These are phyloP conservation scores for Sarcomyxa edulis DNA, from an alignment of 768 basidiomycete genomes.

Conservation along the genomic window DNA sequence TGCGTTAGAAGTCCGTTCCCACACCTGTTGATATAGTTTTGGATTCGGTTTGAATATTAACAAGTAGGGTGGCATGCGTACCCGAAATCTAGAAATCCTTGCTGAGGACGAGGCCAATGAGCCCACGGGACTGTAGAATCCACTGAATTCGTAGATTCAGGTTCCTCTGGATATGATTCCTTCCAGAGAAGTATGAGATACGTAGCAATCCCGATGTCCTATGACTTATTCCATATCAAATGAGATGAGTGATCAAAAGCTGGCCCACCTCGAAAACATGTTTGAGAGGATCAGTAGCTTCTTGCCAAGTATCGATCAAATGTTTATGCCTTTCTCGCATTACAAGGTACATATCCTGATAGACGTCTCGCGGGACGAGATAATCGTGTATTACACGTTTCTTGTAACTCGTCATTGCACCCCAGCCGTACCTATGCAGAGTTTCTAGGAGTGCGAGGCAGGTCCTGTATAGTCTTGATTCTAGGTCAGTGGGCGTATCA, in stretches of 20 bases:
- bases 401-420: slow-evolving; percentile 72
- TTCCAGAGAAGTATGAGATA: slow-evolving; percentile 93
- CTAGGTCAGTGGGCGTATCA: slow-evolving; percentile 39
- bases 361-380: slow-evolving; percentile 66
- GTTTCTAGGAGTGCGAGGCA: slow-evolving; percentile 77
- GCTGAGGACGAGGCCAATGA: slow-evolving; percentile 71
- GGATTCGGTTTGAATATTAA: neutral
- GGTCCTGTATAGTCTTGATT: slow-evolving; percentile 74
- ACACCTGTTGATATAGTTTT: slow-evolving; percentile 44
- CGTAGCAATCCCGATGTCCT: slow-evolving; percentile 95
- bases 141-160: slow-evolving; percentile 6
- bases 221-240: slow-evolving; percentile 1
- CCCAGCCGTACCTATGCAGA: slow-evolving; percentile 86
- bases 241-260: neutral
- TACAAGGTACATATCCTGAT: slow-evolving; percentile 86
- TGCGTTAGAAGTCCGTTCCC: slow-evolving; percentile 93
- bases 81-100: slow-evolving; percentile 90
- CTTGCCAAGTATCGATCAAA: slow-evolving; percentile 69
- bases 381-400: slow-evolving; percentile 86
- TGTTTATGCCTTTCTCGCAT: slow-evolving; percentile 84
- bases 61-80: slow-evolving; percentile 24
- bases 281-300: slow-evolving; percentile 81
- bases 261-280: slow-evolving; percentile 81
- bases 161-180: slow-evolving; percentile 42
- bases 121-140: slow-evolving; percentile 47